A percentile compares a stretch with the other conserved stretches of the same genome.
These are phyloP conservation scores for Neurospora sp. DNA, from an alignment of 495 filamentous ascomycete genomes.

Conservation along the genomic window DNA sequence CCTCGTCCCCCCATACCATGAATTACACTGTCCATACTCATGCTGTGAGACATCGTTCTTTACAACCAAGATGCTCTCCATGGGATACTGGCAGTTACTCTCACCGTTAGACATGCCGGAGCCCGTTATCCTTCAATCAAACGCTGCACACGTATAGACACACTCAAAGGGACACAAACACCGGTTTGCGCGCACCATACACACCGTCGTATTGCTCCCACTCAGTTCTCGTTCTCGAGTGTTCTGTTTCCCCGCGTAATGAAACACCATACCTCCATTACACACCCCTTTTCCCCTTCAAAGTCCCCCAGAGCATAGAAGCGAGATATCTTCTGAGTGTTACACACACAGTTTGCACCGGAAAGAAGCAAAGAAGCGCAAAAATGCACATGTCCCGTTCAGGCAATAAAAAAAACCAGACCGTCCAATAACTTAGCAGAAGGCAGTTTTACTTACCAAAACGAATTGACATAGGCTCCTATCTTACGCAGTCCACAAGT, in stretches of 20 bases:
- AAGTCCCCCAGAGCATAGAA: neutral
- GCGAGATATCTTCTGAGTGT: neutral
- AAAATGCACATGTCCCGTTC: neutral
- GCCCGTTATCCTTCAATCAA: constrained; percentile 1
- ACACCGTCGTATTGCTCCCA: constrained; percentile 1
- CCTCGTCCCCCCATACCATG: neutral
- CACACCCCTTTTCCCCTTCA: constrained; percentile 5
- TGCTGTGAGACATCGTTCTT: neutral
- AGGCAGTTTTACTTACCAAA: neutral
- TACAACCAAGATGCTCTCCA: neutral
- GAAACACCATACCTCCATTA: constrained; percentile 6
- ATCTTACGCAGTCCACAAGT: constrained; percentile 54
- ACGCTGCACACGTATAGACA: neutral
- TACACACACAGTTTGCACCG: neutral
- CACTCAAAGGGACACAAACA: neutral
- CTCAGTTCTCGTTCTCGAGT: neutral
- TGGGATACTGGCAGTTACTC: neutral
- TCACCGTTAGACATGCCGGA: neutral
- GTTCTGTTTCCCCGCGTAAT: constrained; percentile 16
- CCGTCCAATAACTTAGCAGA: neutral
- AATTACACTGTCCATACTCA: neutral
- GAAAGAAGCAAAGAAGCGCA: neutral
- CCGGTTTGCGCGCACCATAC: constrained; percentile 1
- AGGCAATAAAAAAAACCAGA: neutral
- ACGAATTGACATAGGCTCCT: constrained; percentile 48